A percentile compares a stretch with the other conserved stretches of the same genome.
Evolutionary conservation across 805 yeast species (phyloP).

Genomic region (Zygotorulaspora chibaensis): DNA sequence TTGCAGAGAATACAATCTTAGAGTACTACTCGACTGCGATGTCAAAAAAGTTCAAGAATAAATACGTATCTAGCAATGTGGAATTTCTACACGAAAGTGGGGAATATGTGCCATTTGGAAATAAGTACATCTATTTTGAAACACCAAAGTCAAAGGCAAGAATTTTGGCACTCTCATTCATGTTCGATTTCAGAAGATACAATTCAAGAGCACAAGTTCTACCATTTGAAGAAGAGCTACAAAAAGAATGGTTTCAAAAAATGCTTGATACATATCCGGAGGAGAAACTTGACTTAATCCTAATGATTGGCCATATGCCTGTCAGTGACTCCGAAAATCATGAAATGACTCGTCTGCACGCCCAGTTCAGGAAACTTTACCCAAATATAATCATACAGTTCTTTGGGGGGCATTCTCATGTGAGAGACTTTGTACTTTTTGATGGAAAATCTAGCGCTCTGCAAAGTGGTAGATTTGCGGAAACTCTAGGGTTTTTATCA

Average conservation of each 20-base stretch:
- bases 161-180: slow-evolving; percentile 68
- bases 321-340: slow-evolving; percentile 39
- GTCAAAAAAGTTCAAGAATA: slow-evolving; percentile 48
- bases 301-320: slow-evolving; percentile 80
- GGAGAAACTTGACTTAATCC: slow-evolving; percentile 54
- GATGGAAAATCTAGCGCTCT: slow-evolving; percentile 69
- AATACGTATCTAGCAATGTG: slow-evolving; percentile 70
- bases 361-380: slow-evolving; percentile 49
- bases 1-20: slow-evolving; percentile 54
- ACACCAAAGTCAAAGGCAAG: slow-evolving; percentile 51
- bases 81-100: slow-evolving; percentile 46
- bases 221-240: slow-evolving; percentile 47
- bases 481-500: slow-evolving; percentile 86
- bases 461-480: slow-evolving; percentile 93
- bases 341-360: slow-evolving; percentile 38
- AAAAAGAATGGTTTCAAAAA: slow-evolving; percentile 64
- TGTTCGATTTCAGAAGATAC: slow-evolving; percentile 67
- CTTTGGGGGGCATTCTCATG: slow-evolving; percentile 93
- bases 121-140: slow-evolving; percentile 56
- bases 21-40: slow-evolving; percentile 62
- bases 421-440: slow-evolving; percentile 71
- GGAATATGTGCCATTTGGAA: slow-evolving; percentile 60
- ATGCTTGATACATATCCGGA: slow-evolving; percentile 36
- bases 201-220: slow-evolving; percentile 62
- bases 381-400: slow-evolving; percentile 71